Evolutionary conservation across 805 yeast genomes (phyloP), one percentile per base, ranked within the genome.

Genomic region (Yueomyces sp.): DNA sequence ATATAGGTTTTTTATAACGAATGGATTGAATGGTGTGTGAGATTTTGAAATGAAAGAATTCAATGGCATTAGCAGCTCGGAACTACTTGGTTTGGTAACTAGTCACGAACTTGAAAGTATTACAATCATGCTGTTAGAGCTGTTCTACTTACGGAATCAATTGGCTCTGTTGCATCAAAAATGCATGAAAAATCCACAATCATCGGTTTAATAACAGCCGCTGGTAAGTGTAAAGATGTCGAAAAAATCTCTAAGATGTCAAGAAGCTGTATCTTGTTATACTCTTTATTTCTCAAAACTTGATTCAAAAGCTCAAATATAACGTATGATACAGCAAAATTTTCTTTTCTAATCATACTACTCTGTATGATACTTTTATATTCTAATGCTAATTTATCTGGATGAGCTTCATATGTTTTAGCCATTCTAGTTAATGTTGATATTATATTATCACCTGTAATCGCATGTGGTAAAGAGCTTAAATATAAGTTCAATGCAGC

Each of bases 401-500:
- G 61, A 39, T 62, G 55, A n/a, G 59, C 54, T 31, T 65, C 50
- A 37, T 52, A 57, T 5, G 54, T 49, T 39, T 63, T 67, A 8
- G 59, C 53, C 36, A 58, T 68, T 40, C 52, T 63, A 43, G 57
- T 65, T 50, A 73, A 70, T 26, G 66, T 62, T 11, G 62, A 53
- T 30, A 62, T 64, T 39, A 66, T 57, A 12, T 70, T 72, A 29
- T 69, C 71, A 0, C 92, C 79, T 36, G 86, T 64, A 12, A 86
- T 68, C 31, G 76, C 74, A 27, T 74, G 70, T 2, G 94, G 86
- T 44, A 90, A 62, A 44, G 81, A 85, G 48, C 97, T 70, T 45
- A 90, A 66, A 62, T 81, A 90, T 26, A 88, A 70, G 57, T 90
- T 90, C 50, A 90, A 65, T 39, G 88, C 64, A 0, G 96, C 95